These are phyloP conservation scores for Helminthosporium solani DNA, from an alignment of 2,329 filamentous ascomycete genomes.

Conservation along the genomic window DNA sequence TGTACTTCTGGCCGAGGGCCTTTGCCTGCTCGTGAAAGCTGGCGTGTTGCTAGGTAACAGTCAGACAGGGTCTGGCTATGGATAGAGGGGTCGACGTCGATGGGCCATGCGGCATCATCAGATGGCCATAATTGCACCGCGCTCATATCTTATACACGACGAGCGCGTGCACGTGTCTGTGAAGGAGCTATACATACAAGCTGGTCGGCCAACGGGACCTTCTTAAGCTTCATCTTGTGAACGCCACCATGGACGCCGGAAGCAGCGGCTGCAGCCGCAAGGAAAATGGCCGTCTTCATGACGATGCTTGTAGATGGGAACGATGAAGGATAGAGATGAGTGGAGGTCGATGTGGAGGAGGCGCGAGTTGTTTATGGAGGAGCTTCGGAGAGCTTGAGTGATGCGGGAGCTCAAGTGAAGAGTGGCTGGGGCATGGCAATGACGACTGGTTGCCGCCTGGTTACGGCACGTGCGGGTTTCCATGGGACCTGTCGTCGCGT, in stretches of 20 bases:
- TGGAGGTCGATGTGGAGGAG: neutral
- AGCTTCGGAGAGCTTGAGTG: slow-evolving; percentile 8
- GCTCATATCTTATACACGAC: slow-evolving; percentile 3
- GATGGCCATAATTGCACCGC: neutral
- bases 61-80: slow-evolving; percentile 26
- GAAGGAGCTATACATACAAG: slow-evolving; percentile 64
- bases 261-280: slow-evolving; percentile 79
- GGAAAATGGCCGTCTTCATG: slow-evolving; percentile 85
- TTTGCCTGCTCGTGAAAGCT: slow-evolving; percentile 80
- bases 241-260: slow-evolving; percentile 75
- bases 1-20: slow-evolving; percentile 92
- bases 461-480: neutral
- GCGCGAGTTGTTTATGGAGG: neutral
- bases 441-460: neutral
- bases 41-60: slow-evolving; percentile 62
- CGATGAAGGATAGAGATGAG: slow-evolving; percentile 13
- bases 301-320: slow-evolving; percentile 17
- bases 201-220: slow-evolving; percentile 89
- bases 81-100: slow-evolving; percentile 6
- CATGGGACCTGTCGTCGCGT: neutral
- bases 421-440: neutral
- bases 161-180: neutral
- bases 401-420: neutral
- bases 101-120: slow-evolving; percentile 1
- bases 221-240: slow-evolving; percentile 97